Evolutionary conservation across 1,284 basidiomycete genomes (phyloP).

Genomic region (Vanrija sp.): DNA sequence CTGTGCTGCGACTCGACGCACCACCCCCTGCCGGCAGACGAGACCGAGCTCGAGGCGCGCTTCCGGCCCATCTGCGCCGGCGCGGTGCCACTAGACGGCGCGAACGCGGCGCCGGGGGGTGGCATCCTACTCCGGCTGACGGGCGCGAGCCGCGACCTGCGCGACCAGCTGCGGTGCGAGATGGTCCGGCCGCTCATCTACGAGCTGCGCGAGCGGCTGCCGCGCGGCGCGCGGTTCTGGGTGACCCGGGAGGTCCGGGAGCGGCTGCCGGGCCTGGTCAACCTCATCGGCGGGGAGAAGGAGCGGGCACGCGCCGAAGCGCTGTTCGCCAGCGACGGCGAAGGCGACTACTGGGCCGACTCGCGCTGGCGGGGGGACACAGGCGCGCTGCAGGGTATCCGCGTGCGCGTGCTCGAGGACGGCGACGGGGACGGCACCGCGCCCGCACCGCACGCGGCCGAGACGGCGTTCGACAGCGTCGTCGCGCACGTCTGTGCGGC

Average conservation of each 20-base stretch:
- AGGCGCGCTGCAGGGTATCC: constrained; percentile 23
- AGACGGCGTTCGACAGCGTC: constrained; percentile 11
- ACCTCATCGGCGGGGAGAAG: constrained; percentile 37
- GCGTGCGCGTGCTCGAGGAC: constrained; percentile 24
- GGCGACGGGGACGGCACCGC: neutral
- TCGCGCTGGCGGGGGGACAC: constrained; percentile 34
- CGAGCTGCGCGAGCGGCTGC: constrained; percentile 34
- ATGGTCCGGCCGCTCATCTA: constrained; percentile 34
- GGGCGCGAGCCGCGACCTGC: constrained; percentile 34
- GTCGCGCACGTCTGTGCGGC: constrained; percentile 8
- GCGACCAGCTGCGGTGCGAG: constrained; percentile 41
- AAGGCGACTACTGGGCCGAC: constrained; percentile 29
- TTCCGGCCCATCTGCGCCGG: constrained; percentile 59
- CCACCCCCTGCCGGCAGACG: constrained; percentile 58
- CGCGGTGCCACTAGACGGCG: constrained; percentile 1
- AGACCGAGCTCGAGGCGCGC: constrained; percentile 56
- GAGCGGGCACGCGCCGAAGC: constrained; percentile 31
- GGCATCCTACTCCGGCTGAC: constrained; percentile 14
- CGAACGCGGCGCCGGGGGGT: neutral
- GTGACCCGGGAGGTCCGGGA: constrained; percentile 38
- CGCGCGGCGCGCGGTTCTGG: constrained; percentile 30
- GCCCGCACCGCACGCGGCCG: neutral
- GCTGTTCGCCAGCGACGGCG: constrained; percentile 19
- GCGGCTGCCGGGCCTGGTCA: constrained; percentile 33
- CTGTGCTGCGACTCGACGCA: constrained; percentile 78